Percentiles rank a stretch among this genome's conserved stretches.
phyloP scores from a whole-genome alignment of 2,329 filamentous ascomycete species.

The Aspergillaceae sp. region DNA sequence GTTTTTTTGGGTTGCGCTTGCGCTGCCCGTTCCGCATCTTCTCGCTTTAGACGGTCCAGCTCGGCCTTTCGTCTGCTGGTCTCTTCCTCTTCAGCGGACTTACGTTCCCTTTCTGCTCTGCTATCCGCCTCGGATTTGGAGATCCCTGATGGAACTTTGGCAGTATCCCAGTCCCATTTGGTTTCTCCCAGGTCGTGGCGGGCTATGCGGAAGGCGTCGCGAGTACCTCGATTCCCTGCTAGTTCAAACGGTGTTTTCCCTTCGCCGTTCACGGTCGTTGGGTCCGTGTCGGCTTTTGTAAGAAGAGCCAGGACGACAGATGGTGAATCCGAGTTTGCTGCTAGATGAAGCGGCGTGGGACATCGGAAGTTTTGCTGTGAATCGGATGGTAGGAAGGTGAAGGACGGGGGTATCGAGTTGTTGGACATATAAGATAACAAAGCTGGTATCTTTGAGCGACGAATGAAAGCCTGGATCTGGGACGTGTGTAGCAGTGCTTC shows the following conservation, averaged over 20 bases:
- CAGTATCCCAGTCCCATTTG: constrained; percentile 68
- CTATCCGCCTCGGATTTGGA: constrained; percentile 62
- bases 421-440: constrained; percentile 73
- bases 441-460: constrained; percentile 80
- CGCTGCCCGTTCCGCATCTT: constrained; percentile 43
- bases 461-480: constrained; percentile 79
- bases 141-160: constrained; percentile 63
- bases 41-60: constrained; percentile 60
- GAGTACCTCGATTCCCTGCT: constrained; percentile 71
- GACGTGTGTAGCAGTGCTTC: constrained; percentile 72
- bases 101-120: constrained; percentile 61
- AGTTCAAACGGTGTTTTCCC: constrained; percentile 83
- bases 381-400: constrained; percentile 63
- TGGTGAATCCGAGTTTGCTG: constrained; percentile 69
- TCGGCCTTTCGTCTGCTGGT: constrained; percentile 63
- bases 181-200: constrained; percentile 70
- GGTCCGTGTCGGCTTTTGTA: constrained; percentile 64
- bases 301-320: constrained; percentile 71
- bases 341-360: constrained; percentile 75
- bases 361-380: constrained; percentile 65
- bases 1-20: constrained; percentile 43
- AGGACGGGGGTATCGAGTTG: constrained; percentile 63
- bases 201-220: constrained; percentile 85
- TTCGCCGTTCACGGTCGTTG: constrained; percentile 60
- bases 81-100: constrained; percentile 60